Conservation (phyloP, 345 rosid genomes). For the Clarkia xantiana region DNA sequence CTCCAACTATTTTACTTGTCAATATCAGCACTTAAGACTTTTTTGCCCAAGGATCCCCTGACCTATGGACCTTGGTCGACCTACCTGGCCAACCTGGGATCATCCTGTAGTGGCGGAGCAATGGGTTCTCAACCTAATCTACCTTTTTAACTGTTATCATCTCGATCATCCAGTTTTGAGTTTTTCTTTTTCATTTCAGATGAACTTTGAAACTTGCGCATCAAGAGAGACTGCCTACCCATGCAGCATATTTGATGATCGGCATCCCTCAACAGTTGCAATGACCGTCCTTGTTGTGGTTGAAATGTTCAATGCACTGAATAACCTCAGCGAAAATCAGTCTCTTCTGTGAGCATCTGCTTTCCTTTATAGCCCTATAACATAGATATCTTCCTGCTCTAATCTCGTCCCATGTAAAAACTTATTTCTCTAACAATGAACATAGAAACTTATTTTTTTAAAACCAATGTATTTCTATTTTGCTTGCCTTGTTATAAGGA, state of each 20-base stretch:
- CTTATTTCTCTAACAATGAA: too few species aligned
- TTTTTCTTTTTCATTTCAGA: conserved; percentile 29
- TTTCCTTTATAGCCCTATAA: background rate
- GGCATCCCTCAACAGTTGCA: conserved; percentile 90
- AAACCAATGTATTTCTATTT: too few species aligned
- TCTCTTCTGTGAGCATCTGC: conserved; percentile 68
- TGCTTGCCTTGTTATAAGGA: too few species aligned
- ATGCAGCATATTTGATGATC: conserved; percentile 85
- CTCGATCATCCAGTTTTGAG: background rate
- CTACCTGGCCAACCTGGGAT: too few species aligned
- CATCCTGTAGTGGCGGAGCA: too few species aligned
- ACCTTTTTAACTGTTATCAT: background rate
- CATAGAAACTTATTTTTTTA: background rate
- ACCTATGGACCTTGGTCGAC: too few species aligned
- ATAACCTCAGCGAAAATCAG: conserved; percentile 97
- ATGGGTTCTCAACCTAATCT: background rate
- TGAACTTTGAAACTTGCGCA: conserved; percentile 82
- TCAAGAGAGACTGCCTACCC: conserved; percentile 78
- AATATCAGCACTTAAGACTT: too few species aligned
- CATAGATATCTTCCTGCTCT: background rate
- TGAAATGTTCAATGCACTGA: conserved; percentile 98
- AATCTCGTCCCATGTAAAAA: background rate
- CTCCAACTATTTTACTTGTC: too few species aligned
- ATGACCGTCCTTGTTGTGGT: conserved; percentile 99
- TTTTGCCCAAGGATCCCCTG: too few species aligned